Base-by-base conservation (phyloP, 176 grass and related monocot species). In the Musa troglodytarum region DNA sequence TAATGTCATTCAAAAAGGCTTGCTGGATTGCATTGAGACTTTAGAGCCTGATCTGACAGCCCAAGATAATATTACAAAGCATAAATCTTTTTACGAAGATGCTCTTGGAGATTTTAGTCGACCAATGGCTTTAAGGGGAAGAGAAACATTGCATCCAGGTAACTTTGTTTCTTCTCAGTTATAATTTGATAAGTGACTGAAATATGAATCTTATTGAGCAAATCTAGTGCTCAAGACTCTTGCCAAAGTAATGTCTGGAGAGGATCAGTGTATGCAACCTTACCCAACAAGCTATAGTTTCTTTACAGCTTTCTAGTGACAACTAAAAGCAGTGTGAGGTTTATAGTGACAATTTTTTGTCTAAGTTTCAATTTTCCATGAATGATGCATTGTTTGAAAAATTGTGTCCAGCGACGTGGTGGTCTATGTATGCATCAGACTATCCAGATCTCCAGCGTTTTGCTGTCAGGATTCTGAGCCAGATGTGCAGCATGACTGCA, bases 1-100 rank as follows among this genome's bases (percentile, higher is more conserved):
- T 63, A 73, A 73, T 53, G 57, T 73, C 12, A 65, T 80, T 73
- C 78, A 80, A 28, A 80, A 80, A 65, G 56, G 78, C 17, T 73
- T 80, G 11, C 78, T 80, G 17, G 78, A 80, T 65, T 80, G 69
- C 49, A 80, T 80, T 53, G 78, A 80, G 16, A 80, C 78, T 73
- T 25, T 80, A 28, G 78, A 73, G 57, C 49, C 69, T 65, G 23
- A 80, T 53, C 51, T 65, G 13, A 54, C 78, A 73, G 69, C 57
- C 21, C 78, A 80, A 73, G 78, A 80, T 52, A 80, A 80, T 57
- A 65, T 80, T 59, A 80, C 69, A n/a, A 80, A 71, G 14, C 78
- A 80, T 54, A 80, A 80, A 73, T 57, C 43, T 53, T 80, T 73
- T 25, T 80, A 80, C 10, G 78, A 73, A 53, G 69, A 80, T 64